Evolutionary conservation across 805 yeast genomes (phyloP).

Genomic region (Lachancea mirantina): DNA sequence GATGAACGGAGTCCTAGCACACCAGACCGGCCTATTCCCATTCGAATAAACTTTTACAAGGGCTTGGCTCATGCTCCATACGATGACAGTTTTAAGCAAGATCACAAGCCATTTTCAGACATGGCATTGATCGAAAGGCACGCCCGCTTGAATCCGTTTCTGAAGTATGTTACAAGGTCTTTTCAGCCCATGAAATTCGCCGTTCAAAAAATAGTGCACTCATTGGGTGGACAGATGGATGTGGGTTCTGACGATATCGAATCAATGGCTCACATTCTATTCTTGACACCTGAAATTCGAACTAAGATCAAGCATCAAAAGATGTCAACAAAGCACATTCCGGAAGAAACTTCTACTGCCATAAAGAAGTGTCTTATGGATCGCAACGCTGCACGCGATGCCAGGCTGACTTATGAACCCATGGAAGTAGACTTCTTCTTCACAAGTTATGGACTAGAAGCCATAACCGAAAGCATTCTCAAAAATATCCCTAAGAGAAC

Average conservation of each 20-base stretch:
- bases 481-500: constrained; percentile 1
- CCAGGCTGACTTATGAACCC: constrained; percentile 2
- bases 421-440: constrained; percentile 4
- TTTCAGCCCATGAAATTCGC: constrained; percentile 7
- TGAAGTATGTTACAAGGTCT: constrained; percentile 7
- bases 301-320: constrained; percentile 3
- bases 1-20: neutral
- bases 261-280: constrained; percentile 5
- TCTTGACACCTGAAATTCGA: constrained; percentile 6
- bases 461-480: constrained; percentile 1
- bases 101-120: constrained; percentile 8
- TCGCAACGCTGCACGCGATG: neutral
- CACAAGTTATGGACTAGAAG: neutral
- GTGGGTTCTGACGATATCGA: constrained; percentile 7
- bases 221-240: constrained; percentile 4
- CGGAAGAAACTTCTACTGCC: constrained; percentile 2
- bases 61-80: constrained; percentile 4
- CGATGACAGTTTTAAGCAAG: constrained; percentile 3
- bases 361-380: constrained; percentile 5
- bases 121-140: constrained; percentile 8
- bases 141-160: constrained; percentile 5
- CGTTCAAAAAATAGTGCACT: constrained; percentile 5
- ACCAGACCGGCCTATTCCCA: neutral
- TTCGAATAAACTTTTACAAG: constrained; percentile 4
- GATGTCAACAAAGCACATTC: constrained; percentile 3